Evolutionary conservation across 208 protist species (phyloP).

Genomic region (Wallacemonas collosoma): DNA sequence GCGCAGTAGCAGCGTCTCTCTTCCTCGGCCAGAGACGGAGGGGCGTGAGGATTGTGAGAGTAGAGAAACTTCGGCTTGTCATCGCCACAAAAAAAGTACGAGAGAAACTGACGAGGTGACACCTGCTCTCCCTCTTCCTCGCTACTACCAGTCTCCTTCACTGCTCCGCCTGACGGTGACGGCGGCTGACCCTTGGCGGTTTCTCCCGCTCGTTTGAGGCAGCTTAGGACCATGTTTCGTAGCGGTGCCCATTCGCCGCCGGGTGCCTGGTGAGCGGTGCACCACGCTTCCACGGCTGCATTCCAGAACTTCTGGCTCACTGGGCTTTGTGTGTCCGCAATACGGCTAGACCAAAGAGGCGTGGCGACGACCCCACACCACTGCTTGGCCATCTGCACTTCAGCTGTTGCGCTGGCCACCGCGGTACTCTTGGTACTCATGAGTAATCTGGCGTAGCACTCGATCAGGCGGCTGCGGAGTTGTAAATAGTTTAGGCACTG

Average conservation of each 20-base stretch:
- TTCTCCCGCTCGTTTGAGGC: background rate
- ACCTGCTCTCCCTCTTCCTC: background rate
- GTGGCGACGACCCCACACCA: constrained; percentile 25
- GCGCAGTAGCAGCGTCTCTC: background rate
- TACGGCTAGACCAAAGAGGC: constrained; percentile 26
- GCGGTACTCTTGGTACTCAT: constrained; percentile 1
- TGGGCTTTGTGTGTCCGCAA: constrained; percentile 15
- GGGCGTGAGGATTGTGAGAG: background rate
- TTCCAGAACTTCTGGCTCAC: constrained; percentile 12
- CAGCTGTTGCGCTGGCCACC: background rate
- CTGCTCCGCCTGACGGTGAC: too few species aligned
- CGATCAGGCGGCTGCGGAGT: constrained; percentile 28
- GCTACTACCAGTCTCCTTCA: too few species aligned
- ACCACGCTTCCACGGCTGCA: background rate
- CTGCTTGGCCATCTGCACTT: constrained; percentile 19
- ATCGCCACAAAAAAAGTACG: constrained; percentile 15
- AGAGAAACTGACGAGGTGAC: constrained; percentile 13
- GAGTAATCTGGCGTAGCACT: constrained; percentile 35
- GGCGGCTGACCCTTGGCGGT: background rate
- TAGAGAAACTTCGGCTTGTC: constrained; percentile 3
- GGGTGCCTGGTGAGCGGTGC: background rate
- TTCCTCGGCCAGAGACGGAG: background rate
- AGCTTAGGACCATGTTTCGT: background rate
- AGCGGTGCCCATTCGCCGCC: background rate
- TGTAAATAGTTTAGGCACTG: constrained; percentile 75